Conservation (phyloP, 2,329 filamentous ascomycete genomes). For the Clarireedia monteithiana region DNA sequence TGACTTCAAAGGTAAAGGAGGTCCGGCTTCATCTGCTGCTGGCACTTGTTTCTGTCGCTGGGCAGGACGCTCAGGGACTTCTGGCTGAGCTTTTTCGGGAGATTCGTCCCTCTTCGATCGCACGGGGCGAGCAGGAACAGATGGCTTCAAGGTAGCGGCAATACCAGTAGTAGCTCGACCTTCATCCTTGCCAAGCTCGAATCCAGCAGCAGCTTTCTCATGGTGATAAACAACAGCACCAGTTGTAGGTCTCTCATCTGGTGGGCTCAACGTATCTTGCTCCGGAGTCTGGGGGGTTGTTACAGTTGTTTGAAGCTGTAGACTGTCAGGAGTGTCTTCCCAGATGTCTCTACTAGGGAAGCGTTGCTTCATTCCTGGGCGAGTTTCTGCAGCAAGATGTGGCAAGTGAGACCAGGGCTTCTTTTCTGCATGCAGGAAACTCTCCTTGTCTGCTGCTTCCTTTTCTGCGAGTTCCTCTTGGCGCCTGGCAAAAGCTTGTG, state of each 20-base stretch:
- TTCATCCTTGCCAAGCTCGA: conserved; percentile 17
- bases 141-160: conserved; percentile 48
- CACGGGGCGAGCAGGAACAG: conserved; percentile 48
- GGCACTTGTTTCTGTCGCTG: conserved; percentile 9
- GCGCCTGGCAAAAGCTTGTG: conserved; percentile 56
- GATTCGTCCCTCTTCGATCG: conserved; percentile 29
- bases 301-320: conserved; percentile 71
- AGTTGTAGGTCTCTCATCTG: conserved; percentile 31
- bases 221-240: conserved; percentile 26
- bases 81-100: conserved; percentile 25
- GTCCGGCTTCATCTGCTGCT: conserved; percentile 12
- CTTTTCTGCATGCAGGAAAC: conserved; percentile 45
- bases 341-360: conserved; percentile 92
- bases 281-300: conserved; percentile 44
- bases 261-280: conserved; percentile 31
- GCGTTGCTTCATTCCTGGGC: conserved; percentile 55
- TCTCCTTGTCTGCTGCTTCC: conserved; percentile 39
- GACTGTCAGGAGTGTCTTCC: conserved; percentile 86
- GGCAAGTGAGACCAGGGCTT: conserved; percentile 42
- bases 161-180: conserved; percentile 19
- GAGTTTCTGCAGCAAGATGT: conserved; percentile 43
- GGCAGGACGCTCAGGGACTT: conserved; percentile 23
- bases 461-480: conserved; percentile 59
- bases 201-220: conserved; percentile 21
- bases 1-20: conserved; percentile 41